These are phyloP conservation scores for Penicillium sp. DNA, from an alignment of 2,329 filamentous ascomycete species.

Conservation along the genomic window DNA sequence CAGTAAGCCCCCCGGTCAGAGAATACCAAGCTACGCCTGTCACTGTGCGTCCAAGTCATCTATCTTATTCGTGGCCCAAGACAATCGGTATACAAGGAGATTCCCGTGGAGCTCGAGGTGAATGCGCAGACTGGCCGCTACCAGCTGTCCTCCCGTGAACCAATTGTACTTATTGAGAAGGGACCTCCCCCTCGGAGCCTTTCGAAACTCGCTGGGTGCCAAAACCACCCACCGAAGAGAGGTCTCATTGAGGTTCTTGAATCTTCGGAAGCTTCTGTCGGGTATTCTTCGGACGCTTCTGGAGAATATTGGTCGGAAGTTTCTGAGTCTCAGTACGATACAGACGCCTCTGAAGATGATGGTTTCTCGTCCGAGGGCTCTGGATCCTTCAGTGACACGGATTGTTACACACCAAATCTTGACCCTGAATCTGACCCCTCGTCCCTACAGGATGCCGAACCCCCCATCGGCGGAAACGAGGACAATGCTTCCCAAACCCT, in stretches of 20 bases:
- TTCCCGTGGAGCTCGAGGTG: background rate
- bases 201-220: too few relatives aligned
- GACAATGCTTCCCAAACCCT: constrained; percentile 31
- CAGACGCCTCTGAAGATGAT: too few relatives aligned
- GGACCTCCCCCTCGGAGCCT: too few relatives aligned
- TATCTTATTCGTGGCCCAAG: background rate
- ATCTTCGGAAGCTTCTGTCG: too few relatives aligned
- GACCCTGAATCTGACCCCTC: background rate
- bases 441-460: background rate
- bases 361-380: background rate
- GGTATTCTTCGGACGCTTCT: too few relatives aligned
- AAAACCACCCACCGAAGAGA: too few relatives aligned
- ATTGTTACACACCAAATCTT: background rate
- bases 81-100: background rate
- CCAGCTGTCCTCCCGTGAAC: background rate
- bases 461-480: constrained; percentile 13
- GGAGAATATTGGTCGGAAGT: too few relatives aligned
- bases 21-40: background rate
- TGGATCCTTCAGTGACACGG: background rate
- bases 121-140: background rate
- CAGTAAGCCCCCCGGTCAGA: too few relatives aligned
- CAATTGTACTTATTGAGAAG: too few relatives aligned
- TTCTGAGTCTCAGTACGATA: too few relatives aligned
- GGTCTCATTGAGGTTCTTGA: too few relatives aligned
- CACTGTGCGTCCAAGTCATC: background rate